Base-by-base conservation (phyloP, 495 filamentous ascomycete genomes). In the Thozetella sp. region DNA sequence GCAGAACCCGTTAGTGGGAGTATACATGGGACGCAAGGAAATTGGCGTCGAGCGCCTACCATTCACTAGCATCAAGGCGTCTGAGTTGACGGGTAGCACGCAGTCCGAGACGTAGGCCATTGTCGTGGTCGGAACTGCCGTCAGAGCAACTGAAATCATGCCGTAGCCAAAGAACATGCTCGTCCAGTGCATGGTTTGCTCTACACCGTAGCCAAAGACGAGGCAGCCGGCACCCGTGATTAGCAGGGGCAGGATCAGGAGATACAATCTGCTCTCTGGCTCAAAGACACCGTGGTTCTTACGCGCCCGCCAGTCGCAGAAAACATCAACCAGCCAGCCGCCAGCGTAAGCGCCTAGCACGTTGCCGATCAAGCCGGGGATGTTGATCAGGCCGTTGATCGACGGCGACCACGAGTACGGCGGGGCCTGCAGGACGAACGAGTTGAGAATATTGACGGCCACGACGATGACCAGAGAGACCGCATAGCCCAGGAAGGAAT, bases 391-490 rank as follows among this genome's bases (percentile, higher is more conserved):
- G 1, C 83, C 86, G 63, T 90, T 85, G 23, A 79, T 72, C 51
- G 82, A 75, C 11, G 79, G 75, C 55, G 74, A 81, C 74, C 84
- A 84, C 59, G 79, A 83, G 65, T 90, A 91, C 0, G 86, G 88
- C 12, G 87, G 86, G 2, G 80, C 81, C 20, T 84, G 81, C 54
- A 90, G 86, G 1, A 80, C 83, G 62, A 86, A 86, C 22, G 89
- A 80, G 24, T 87, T 89, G 23, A 90, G 74, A 63, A 90, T 89
- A 62, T 88, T 72, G 20, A 86, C 84, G 59, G 89, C 73, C 64
- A 88, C 83, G 20, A 73, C 79, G 61, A 81, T 81, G 43, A 83
- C 86, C n/a, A 78, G 70, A 22, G 70, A 72, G 2, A 75, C 67
- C 4, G 81, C 75, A 58, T 78, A 76, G 25, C 71, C 72, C 11